phyloP scores from a whole-genome alignment of 148 eudicot species.

The Arctostaphylos glauca region DNA sequence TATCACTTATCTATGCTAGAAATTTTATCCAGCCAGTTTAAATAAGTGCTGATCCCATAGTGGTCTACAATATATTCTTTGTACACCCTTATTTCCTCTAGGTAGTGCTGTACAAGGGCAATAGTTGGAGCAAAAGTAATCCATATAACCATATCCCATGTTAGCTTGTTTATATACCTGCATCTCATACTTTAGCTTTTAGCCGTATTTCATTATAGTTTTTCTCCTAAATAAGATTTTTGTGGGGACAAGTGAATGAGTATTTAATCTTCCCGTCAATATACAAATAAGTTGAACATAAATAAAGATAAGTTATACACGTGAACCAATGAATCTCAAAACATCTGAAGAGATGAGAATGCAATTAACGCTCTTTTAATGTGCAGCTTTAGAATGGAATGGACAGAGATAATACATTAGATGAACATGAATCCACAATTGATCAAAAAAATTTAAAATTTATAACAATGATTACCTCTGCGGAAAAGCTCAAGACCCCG shows the following conservation, averaged over 20 bases:
- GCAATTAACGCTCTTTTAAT: neutral
- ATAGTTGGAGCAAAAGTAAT: neutral
- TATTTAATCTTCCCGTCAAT: neutral
- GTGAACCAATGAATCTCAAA: neutral
- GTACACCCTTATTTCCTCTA: neutral
- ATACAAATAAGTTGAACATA: neutral
- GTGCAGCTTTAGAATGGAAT: neutral
- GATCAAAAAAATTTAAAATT: neutral
- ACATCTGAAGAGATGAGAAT: neutral
- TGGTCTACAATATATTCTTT: neutral
- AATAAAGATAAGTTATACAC: neutral
- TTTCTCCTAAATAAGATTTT: neutral
- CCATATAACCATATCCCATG: neutral
- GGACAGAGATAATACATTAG: neutral
- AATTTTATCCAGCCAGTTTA: neutral
- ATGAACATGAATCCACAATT: neutral
- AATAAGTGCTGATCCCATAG: neutral
- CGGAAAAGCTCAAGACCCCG: constrained; percentile 72
- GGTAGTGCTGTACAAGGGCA: neutral
- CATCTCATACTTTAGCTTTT: neutral
- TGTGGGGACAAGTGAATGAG: neutral
- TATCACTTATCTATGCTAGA: neutral
- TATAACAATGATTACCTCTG: constrained; percentile 48
- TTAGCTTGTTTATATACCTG: neutral
- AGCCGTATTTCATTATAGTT: neutral